A percentile compares a stretch with the other conserved stretches of the same genome.
phyloP scores from a whole-genome alignment of 176 grass and related monocot genomes.

The Echinochloa phyllopogon region DNA sequence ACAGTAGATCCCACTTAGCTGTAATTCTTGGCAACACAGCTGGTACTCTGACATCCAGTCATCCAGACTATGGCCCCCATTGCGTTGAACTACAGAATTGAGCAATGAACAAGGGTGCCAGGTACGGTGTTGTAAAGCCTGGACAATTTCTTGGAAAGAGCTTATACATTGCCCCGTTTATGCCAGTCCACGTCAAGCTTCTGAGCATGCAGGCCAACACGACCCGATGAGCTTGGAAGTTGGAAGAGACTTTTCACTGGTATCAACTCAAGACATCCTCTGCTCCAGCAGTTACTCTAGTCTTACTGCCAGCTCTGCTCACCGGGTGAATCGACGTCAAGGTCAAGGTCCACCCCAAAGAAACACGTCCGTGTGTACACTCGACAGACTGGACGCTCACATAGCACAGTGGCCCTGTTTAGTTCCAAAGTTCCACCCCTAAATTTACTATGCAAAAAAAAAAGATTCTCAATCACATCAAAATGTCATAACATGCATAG shows the following conservation, averaged over 20 bases:
- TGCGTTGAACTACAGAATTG: background rate
- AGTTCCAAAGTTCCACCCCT: too few relatives aligned
- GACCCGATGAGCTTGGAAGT: background rate
- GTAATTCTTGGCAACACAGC: too few relatives aligned
- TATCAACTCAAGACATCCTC: background rate
- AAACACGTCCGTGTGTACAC: too few relatives aligned
- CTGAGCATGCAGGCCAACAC: background rate
- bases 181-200: background rate
- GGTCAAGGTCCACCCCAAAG: too few relatives aligned
- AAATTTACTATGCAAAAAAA: too few relatives aligned
- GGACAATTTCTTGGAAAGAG: background rate
- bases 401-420: too few relatives aligned
- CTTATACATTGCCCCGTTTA: background rate
- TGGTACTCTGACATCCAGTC: background rate
- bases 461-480: too few relatives aligned
- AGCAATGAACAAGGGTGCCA: background rate
- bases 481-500: too few relatives aligned
- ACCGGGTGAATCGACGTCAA: background rate
- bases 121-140: background rate
- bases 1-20: too few relatives aligned
- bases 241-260: background rate
- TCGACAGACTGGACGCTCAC: too few relatives aligned
- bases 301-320: background rate
- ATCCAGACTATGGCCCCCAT: background rate
- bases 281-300: too few relatives aligned